Conservation (phyloP, 2,329 filamentous ascomycete genomes). For the Cercospora nicotianae region DNA sequence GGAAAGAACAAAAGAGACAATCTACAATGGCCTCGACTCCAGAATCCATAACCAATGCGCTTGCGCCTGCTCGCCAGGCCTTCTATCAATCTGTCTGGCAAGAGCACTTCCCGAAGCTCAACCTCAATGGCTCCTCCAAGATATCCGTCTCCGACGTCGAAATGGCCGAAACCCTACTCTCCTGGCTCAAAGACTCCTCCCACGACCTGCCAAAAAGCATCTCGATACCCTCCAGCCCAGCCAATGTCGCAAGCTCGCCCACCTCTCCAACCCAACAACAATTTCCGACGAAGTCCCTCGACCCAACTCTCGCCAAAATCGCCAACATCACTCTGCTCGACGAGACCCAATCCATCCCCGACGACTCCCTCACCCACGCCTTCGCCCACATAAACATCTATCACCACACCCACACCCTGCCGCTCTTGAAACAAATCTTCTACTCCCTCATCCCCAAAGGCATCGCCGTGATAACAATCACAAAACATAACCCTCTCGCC, state of each 20-base stretch:
- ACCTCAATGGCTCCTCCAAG: slow-evolving; percentile 10
- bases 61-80: slow-evolving; percentile 12
- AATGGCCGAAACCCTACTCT: slow-evolving; percentile 13
- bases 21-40: slow-evolving; percentile 1
- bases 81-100: slow-evolving; percentile 13
- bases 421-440: slow-evolving; percentile 14
- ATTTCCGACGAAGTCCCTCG: not conserved
- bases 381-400: slow-evolving; percentile 15
- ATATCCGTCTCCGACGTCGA: slow-evolving; percentile 13
- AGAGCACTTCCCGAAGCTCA: slow-evolving; percentile 14
- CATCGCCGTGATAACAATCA: slow-evolving; percentile 12
- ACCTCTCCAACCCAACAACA: not conserved
- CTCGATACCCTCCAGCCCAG: not conserved
- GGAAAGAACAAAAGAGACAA: not conserved
- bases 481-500: slow-evolving; percentile 8
- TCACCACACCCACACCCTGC: not conserved
- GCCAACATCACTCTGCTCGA: slow-evolving; percentile 9
- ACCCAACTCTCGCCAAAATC: slow-evolving; percentile 4
- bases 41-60: slow-evolving; percentile 11
- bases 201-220: slow-evolving; percentile 12
- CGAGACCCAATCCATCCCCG: not conserved
- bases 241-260: not conserved
- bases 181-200: slow-evolving; percentile 12
- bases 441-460: slow-evolving; percentile 15
- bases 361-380: slow-evolving; percentile 16